Base-by-base conservation (phyloP, 2,329 filamentous ascomycete species). In the Phaeosphaeria sp. region DNA sequence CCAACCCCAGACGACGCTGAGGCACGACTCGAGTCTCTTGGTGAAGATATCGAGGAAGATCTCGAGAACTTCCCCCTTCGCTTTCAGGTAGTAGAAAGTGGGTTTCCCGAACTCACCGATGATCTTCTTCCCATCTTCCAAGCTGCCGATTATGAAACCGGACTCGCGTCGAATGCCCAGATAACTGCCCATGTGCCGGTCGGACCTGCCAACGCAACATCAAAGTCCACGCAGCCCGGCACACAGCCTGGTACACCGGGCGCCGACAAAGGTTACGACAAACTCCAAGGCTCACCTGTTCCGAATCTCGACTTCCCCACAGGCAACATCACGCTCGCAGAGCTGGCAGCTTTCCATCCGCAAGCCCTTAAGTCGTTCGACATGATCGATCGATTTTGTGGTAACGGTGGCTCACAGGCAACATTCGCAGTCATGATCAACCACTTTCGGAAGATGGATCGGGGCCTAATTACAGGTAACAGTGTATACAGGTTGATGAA, bases 321-420 rank as follows among this genome's bases (percentile, higher is more conserved):
- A 5, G 64, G 54, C n/a, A 72, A 73, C 43, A 49, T 73, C 9
- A 72, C 69, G 1, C 56, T 68, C 1, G 62, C 64, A 15, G 71
- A 75, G 36, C 52, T 72, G 4, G 44, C 65, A 9, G 59, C 64
- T 1, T 72, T 74, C 48, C 20, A 73, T 4, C 69, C 71, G 0
- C 55, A 67, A 1, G 63, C 59, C 2, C 57, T 72, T 33, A 67
- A 69, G 13, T 66, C 60, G 7, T 60, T 56, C 55, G 63, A 71
- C 21, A 50, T 73, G 4, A 62, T 66, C 18, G 64, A 70, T 20
- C 69, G 72, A 0, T 48, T 71, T 11, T 21, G 65, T 20, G 62
- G 50, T 50, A 74, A 74, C 18, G 70, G 70, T 13, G 30, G 30
- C 3, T 36, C 30, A 36, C 30, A 36, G 13, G 63, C 55, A 11